Conservation (phyloP, 2,329 filamentous ascomycete species). For the Microsporum canis region DNA sequence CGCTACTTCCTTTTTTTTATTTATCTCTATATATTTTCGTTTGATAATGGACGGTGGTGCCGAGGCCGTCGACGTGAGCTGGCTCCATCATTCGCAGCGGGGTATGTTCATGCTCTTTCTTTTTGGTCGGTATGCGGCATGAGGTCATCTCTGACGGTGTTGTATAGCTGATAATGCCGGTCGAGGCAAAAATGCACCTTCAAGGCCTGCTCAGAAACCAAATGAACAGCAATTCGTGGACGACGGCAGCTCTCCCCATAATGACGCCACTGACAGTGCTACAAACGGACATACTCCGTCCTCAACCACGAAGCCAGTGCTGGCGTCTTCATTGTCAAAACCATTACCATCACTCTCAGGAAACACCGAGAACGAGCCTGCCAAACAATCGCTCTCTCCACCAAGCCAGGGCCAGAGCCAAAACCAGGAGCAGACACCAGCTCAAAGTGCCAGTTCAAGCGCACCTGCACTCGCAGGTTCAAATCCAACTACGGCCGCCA, state of each 20-base stretch:
- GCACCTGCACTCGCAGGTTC: neutral
- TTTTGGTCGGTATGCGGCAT: neutral
- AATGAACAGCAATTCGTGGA: neutral
- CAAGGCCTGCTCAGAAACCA: constrained; percentile 9
- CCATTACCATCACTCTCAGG: neutral
- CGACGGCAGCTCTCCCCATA: neutral
- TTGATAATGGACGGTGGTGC: constrained; percentile 57
- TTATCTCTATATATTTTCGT: neutral
- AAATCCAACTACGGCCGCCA: neutral
- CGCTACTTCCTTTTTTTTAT: neutral
- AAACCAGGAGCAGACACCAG: neutral
- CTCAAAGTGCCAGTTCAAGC: neutral
- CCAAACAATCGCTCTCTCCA: neutral
- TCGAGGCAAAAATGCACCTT: constrained; percentile 28
- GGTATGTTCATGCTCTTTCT: constrained; percentile 42
- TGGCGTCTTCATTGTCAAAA: neutral
- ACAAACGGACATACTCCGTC: neutral
- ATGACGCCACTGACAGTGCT: neutral
- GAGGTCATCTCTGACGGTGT: neutral
- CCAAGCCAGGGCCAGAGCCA: neutral
- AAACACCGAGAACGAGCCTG: neutral
- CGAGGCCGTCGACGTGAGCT: constrained; percentile 76
- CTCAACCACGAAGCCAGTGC: neutral
- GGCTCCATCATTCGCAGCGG: constrained; percentile 77
- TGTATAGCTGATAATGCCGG: constrained; percentile 23